These are phyloP conservation scores for Phoenix dactylifera DNA, from an alignment of 176 grass and related monocot species.

Conservation along the genomic window DNA sequence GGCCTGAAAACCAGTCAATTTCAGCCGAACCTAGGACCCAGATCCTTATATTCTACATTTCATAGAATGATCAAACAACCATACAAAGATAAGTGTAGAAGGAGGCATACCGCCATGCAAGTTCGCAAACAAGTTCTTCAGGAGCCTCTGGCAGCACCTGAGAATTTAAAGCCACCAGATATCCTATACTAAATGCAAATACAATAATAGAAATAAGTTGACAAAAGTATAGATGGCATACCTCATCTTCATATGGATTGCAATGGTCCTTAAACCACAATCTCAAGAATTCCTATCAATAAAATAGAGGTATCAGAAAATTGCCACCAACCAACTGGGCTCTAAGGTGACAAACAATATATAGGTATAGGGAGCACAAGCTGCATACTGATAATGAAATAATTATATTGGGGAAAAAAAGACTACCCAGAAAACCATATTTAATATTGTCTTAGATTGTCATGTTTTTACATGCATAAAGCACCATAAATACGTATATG, in stretches of 20 bases:
- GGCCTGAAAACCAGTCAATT: too few relatives aligned
- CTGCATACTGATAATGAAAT: too few relatives aligned
- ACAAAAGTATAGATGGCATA: constrained; percentile 15
- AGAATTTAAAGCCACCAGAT: constrained; percentile 16
- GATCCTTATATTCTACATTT: too few relatives aligned
- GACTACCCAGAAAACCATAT: too few relatives aligned
- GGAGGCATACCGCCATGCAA: constrained; percentile 70
- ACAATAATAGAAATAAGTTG: background rate
- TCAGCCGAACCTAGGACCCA: too few relatives aligned
- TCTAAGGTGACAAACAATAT: too few relatives aligned
- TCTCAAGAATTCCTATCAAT: constrained; percentile 71
- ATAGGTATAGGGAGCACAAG: too few relatives aligned
- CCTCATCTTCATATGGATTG: constrained; percentile 89
- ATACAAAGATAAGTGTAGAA: background rate
- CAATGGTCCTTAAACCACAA: constrained; percentile 98
- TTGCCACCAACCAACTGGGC: background rate
- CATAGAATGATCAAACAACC: too few relatives aligned
- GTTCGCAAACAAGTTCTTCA: constrained; percentile 72
- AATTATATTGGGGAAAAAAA: too few relatives aligned
- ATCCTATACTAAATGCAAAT: constrained; percentile 5
- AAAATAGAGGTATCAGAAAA: constrained; percentile 15
- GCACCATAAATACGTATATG: background rate
- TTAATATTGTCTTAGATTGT: too few relatives aligned
- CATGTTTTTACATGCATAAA: too few relatives aligned
- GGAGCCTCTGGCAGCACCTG: constrained; percentile 90